Percentiles rank a stretch among this genome's conserved stretches.
These are phyloP conservation scores for Petunia hybrid DNA, from an alignment of 305 asterid species.

Conservation along the genomic window DNA sequence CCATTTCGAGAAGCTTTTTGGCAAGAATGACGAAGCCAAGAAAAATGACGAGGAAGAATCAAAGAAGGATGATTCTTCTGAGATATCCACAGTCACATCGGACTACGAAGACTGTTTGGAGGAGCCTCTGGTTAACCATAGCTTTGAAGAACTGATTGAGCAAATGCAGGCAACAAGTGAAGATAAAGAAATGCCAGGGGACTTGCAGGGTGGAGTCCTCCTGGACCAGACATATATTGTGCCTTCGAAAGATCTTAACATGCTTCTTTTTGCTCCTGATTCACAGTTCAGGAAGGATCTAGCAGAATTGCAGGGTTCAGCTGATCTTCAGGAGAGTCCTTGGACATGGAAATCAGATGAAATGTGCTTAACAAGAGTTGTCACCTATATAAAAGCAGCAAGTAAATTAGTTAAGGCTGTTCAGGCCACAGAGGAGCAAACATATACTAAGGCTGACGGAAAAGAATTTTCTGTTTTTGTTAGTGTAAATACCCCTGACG, in stretches of 20 bases:
- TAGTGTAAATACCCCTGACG: constrained; percentile 79
- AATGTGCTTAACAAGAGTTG: constrained; percentile 56
- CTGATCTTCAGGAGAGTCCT: constrained; percentile 65
- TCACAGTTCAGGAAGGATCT: constrained; percentile 64
- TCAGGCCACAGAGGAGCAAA: constrained; percentile 82
- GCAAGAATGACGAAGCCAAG: constrained; percentile 58
- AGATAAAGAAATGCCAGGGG: constrained; percentile 57
- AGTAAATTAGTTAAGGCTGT: constrained; percentile 76
- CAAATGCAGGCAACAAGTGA: constrained; percentile 52
- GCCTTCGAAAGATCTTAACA: constrained; percentile 64
- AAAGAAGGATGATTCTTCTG: constrained; percentile 54
- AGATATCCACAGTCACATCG: constrained; percentile 48
- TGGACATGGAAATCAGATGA: constrained; percentile 70
- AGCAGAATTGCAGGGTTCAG: constrained; percentile 70
- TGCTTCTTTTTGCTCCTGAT: constrained; percentile 62
- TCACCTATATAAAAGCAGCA: constrained; percentile 74
- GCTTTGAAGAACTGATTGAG: constrained; percentile 61
- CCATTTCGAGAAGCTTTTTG: constrained; percentile 68
- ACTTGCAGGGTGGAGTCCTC: constrained; percentile 78
- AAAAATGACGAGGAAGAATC: constrained; percentile 50
- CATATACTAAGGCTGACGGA: constrained; percentile 58
- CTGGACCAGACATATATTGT: constrained; percentile 64
- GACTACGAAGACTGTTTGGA: constrained; percentile 56
- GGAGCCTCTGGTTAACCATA: constrained; percentile 46
- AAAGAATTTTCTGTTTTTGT: constrained; percentile 65